These are phyloP conservation scores for Trichosanthes cucumerina DNA, from an alignment of 306 rosid species.

Conservation along the genomic window DNA sequence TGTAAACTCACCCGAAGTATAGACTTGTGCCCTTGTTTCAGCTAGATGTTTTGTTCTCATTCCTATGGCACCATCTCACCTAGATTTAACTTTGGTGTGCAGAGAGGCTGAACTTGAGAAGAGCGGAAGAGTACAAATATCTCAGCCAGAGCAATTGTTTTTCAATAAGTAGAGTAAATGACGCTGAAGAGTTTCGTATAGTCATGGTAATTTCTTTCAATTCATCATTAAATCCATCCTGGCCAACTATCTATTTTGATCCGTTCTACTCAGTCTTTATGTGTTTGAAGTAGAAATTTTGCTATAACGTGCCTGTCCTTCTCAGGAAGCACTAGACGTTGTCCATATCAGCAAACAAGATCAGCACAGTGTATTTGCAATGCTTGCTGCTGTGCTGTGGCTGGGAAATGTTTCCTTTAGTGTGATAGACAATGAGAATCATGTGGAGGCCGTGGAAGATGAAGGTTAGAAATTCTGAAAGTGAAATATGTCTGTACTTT, in stretches of 20 bases:
- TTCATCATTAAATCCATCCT: conserved; percentile 9
- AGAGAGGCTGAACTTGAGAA: conserved; percentile 71
- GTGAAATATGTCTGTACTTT: neutral
- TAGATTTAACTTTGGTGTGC: conserved; percentile 23
- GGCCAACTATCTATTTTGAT: neutral
- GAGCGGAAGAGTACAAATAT: conserved; percentile 68
- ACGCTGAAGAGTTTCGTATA: conserved; percentile 68
- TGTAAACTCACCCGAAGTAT: neutral
- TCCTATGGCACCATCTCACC: neutral
- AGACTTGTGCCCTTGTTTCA: neutral
- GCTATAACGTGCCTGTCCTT: neutral
- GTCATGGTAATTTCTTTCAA: conserved; percentile 45
- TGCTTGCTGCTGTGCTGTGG: conserved; percentile 99
- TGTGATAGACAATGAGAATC: conserved; percentile 87
- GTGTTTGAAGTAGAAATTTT: neutral
- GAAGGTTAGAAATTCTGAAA: conserved; percentile 47
- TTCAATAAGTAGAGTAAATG: conserved; percentile 67
- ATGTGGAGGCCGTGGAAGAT: conserved; percentile 70
- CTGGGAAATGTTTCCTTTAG: conserved; percentile 76
- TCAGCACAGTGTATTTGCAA: conserved; percentile 87
- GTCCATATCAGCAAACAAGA: conserved; percentile 83
- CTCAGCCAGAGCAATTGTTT: conserved; percentile 78
- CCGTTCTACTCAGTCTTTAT: neutral
- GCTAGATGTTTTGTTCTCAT: neutral
- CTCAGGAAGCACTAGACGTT: conserved; percentile 87